These are phyloP conservation scores for Delitschia confertaspora DNA, from an alignment of 495 filamentous ascomycete species.

Conservation along the genomic window DNA sequence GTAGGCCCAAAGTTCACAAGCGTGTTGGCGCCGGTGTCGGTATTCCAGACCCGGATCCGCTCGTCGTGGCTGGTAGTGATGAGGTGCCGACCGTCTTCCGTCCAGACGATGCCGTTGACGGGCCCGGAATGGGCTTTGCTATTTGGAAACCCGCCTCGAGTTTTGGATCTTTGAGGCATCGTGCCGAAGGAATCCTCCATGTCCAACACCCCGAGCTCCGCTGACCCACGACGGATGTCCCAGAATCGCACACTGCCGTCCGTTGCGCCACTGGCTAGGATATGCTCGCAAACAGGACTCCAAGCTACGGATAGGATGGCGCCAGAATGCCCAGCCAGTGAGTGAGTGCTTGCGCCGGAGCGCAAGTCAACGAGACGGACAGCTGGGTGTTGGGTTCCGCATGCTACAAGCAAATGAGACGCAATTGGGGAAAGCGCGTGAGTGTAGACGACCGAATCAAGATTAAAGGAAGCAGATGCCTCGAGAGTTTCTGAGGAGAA, in stretches of 20 bases:
- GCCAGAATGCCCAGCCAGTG: constrained; percentile 62
- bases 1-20: constrained; percentile 72
- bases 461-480: constrained; percentile 56
- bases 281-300: constrained; percentile 67
- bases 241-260: constrained; percentile 77
- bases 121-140: constrained; percentile 63
- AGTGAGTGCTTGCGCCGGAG: constrained; percentile 66
- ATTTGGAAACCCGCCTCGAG: constrained; percentile 39
- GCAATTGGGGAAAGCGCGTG: constrained; percentile 67
- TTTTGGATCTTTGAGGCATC: constrained; percentile 40
- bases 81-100: constrained; percentile 61
- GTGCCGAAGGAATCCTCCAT: constrained; percentile 69
- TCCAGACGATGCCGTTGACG: constrained; percentile 79
- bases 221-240: constrained; percentile 68
- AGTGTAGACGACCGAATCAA: constrained; percentile 63
- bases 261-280: constrained; percentile 66
- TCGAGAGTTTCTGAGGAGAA: constrained; percentile 58
- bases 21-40: constrained; percentile 67
- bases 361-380: constrained; percentile 76
- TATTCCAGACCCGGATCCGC: constrained; percentile 76
- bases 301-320: constrained; percentile 66
- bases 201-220: constrained; percentile 65
- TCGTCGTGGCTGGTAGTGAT: constrained; percentile 74
- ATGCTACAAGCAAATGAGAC: constrained; percentile 67
- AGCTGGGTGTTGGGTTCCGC: constrained; percentile 69